These are phyloP conservation scores for Pascua guehoae DNA, from an alignment of 1,284 basidiomycete species.

Conservation along the genomic window DNA sequence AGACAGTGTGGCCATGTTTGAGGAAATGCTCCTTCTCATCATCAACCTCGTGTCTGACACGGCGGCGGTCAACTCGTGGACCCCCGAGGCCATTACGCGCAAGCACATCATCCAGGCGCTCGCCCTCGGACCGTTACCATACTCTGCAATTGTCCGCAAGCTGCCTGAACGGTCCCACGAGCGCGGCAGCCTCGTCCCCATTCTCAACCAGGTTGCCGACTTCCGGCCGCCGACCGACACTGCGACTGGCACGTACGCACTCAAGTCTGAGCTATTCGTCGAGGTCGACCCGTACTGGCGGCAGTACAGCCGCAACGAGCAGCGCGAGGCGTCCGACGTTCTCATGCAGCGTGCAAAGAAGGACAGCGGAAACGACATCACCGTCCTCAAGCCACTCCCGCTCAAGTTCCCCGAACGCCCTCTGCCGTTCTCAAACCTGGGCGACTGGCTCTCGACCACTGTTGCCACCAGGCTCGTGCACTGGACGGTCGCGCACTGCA, in stretches of 20 bases:
- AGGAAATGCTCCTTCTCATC: constrained; percentile 85
- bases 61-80: constrained; percentile 68
- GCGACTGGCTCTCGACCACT: constrained; percentile 32
- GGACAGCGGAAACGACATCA: constrained; percentile 47
- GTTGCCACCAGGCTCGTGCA: constrained; percentile 34
- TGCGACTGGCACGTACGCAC: constrained; percentile 81
- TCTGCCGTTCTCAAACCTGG: constrained; percentile 33
- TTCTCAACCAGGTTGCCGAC: constrained; percentile 72
- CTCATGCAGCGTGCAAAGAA: constrained; percentile 66
- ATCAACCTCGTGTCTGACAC: constrained; percentile 84
- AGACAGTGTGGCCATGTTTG: constrained; percentile 72
- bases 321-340: constrained; percentile 86
- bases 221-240: constrained; percentile 69
- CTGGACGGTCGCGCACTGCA: constrained; percentile 37
- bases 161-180: constrained; percentile 87
- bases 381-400: constrained; percentile 67
- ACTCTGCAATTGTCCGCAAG: constrained; percentile 86
- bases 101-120: constrained; percentile 89
- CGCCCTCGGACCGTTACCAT: constrained; percentile 80
- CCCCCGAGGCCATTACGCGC: constrained; percentile 64
- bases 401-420: constrained; percentile 55
- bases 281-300: constrained; percentile 95
- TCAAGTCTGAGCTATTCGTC: constrained; percentile 75
- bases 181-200: constrained; percentile 75
- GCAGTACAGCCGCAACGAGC: constrained; percentile 91